phyloP scores from a whole-genome alignment of 75 land plant species.

The Azolla pinnata region DNA sequence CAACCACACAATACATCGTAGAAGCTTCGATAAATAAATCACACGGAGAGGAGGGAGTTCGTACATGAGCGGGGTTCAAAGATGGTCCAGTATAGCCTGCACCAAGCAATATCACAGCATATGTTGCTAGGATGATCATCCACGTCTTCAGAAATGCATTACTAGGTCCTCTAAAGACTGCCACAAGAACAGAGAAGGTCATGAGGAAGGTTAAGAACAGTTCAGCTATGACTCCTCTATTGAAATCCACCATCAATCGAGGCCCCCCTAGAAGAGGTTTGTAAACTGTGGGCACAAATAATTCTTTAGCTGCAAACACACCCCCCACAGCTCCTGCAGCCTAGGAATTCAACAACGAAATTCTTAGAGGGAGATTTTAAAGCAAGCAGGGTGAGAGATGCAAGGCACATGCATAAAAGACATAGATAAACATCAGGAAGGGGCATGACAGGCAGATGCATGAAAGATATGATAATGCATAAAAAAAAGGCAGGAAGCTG shows the following conservation, averaged over 20 bases:
- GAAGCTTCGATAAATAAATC: not conserved
- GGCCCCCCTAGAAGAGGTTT: conserved; percentile 67
- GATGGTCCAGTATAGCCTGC: conserved; percentile 73
- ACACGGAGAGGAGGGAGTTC: not conserved
- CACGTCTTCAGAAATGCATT: conserved; percentile 30
- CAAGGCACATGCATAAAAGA: too few relatives aligned
- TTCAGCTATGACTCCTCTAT: conserved; percentile 67
- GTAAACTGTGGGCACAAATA: conserved; percentile 46
- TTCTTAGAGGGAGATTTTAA: too few relatives aligned
- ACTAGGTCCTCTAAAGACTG: conserved; percentile 47
- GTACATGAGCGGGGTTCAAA: conserved; percentile 92
- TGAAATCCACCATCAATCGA: conserved; percentile 55
- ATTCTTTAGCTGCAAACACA: conserved; percentile 49
- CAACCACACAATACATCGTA: not conserved
- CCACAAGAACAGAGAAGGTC: conserved; percentile 40
- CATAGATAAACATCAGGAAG: too few relatives aligned
- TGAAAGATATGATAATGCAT: too few relatives aligned
- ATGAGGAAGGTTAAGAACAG: conserved; percentile 60
- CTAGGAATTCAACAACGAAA: conserved; percentile 12
- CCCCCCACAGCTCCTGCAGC: conserved; percentile 58
- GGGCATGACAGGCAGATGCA: too few relatives aligned
- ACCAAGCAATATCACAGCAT: conserved; percentile 44
- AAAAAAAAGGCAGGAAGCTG: too few relatives aligned
- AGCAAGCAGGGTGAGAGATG: too few relatives aligned
- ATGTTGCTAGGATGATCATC: conserved; percentile 48